Evolutionary conservation across 345 rosid genomes (phyloP).

Genomic region (Sapria himalayana): DNA sequence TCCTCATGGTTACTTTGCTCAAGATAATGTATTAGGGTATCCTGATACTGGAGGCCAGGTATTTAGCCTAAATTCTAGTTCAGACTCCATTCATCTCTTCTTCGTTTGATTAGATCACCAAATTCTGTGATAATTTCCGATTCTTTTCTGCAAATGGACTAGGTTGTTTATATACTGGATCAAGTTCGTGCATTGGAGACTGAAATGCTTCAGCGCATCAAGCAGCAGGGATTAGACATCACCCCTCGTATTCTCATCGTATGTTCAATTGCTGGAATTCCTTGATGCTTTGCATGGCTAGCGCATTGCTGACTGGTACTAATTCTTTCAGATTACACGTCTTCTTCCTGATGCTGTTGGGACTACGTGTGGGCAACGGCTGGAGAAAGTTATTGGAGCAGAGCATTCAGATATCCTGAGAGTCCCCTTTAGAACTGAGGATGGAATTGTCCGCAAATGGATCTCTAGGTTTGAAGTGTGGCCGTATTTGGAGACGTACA

Average conservation of each 20-base stretch:
- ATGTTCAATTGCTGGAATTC: background rate
- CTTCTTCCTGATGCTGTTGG: slow-evolving; percentile 87
- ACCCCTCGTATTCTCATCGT: slow-evolving; percentile 77
- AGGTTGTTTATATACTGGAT: slow-evolving; percentile 93
- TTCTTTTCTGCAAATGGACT: background rate
- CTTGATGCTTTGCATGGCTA: slow-evolving; percentile 5
- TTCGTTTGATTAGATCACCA: too few species aligned
- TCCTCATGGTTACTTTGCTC: slow-evolving; percentile 94
- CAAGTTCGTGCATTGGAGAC: slow-evolving; percentile 89
- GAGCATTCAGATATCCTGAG: slow-evolving; percentile 71
- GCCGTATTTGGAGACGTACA: slow-evolving; percentile 80
- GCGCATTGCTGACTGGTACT: too few species aligned
- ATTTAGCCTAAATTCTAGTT: slow-evolving; percentile 1
- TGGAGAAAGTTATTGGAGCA: slow-evolving; percentile 63
- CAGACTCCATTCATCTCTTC: too few species aligned
- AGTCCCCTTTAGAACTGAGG: slow-evolving; percentile 60
- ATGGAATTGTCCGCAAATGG: slow-evolving; percentile 72
- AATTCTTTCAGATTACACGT: slow-evolving; percentile 53
- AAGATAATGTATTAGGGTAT: slow-evolving; percentile 85
- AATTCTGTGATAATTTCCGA: too few species aligned
- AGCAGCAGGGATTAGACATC: slow-evolving; percentile 76
- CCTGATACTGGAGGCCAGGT: slow-evolving; percentile 99
- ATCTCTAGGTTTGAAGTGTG: slow-evolving; percentile 93
- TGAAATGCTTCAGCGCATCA: slow-evolving; percentile 80
- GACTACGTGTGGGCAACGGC: slow-evolving; percentile 82